phyloP scores from a whole-genome alignment of 768 basidiomycete genomes.

The Lentinus tigrinus region DNA sequence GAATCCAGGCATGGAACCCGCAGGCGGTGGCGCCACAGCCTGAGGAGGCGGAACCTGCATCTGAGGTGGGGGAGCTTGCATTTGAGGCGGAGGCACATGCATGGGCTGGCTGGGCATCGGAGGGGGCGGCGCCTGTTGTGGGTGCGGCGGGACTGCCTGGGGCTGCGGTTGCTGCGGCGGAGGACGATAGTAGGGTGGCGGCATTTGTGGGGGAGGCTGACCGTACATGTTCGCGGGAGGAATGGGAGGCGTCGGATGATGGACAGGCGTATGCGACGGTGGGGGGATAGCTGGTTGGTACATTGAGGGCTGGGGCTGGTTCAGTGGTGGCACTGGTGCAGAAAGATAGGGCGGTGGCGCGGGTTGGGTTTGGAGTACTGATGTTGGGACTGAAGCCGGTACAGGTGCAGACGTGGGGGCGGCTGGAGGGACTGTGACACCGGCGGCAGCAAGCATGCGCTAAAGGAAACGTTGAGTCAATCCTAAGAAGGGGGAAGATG shows the following conservation, averaged over 20 bases:
- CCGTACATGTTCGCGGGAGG: conserved; percentile 26
- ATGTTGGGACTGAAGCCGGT: conserved; percentile 11
- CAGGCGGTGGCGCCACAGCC: conserved; percentile 31
- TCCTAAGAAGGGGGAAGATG: background rate
- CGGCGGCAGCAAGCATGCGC: conserved; percentile 52
- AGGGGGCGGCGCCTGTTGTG: conserved; percentile 24
- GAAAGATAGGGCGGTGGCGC: conserved; percentile 19
- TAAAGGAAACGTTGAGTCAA: conserved; percentile 10
- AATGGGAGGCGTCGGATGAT: conserved; percentile 23
- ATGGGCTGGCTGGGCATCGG: conserved; percentile 32
- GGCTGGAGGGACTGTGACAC: conserved; percentile 16
- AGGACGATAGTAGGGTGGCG: conserved; percentile 21
- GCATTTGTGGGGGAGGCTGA: conserved; percentile 25
- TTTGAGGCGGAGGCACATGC: conserved; percentile 30
- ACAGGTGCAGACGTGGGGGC: conserved; percentile 14
- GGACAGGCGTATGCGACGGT: conserved; percentile 19
- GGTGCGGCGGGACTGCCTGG: conserved; percentile 28
- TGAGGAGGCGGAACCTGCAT: conserved; percentile 31
- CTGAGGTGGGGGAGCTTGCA: conserved; percentile 30
- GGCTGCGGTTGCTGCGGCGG: conserved; percentile 32
- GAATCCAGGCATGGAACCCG: conserved; percentile 25
- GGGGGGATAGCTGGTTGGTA: conserved; percentile 15
- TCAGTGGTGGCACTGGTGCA: conserved; percentile 18
- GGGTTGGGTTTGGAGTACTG: background rate
- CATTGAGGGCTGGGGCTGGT: conserved; percentile 26